These are phyloP conservation scores for Cystofilobasidium capitatum DNA, from an alignment of 768 basidiomycete species.

Conservation along the genomic window DNA sequence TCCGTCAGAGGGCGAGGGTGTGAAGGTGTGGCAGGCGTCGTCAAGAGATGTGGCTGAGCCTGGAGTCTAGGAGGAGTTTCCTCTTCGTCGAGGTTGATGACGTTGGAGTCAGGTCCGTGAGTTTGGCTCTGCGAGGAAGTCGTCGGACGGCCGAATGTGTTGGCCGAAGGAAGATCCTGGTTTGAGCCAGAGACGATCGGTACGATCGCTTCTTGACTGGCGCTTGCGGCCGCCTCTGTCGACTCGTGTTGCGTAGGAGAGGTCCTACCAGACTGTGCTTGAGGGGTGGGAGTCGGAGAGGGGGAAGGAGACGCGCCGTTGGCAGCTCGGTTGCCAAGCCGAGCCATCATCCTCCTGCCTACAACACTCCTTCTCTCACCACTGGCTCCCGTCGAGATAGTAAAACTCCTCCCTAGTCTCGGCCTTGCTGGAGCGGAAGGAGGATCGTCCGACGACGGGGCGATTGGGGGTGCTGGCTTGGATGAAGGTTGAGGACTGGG, in stretches of 20 bases:
- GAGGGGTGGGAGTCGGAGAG: too few species aligned
- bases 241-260: too few species aligned
- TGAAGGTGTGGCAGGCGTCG: neutral
- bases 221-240: too few species aligned
- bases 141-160: slow-evolving; percentile 10
- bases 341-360: slow-evolving; percentile 39
- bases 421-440: slow-evolving; percentile 28
- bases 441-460: slow-evolving; percentile 23
- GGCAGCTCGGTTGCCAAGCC: slow-evolving; percentile 35
- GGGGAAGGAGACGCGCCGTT: slow-evolving; percentile 21
- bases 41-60: neutral
- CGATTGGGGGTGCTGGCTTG: slow-evolving; percentile 20
- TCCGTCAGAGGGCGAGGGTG: neutral
- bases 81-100: neutral
- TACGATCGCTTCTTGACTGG: slow-evolving; percentile 1
- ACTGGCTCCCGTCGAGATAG: slow-evolving; percentile 31
- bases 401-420: slow-evolving; percentile 36
- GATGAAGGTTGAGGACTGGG: slow-evolving; percentile 18
- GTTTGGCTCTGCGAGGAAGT: neutral
- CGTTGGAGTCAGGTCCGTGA: neutral
- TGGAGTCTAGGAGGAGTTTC: neutral
- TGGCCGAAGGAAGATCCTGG: neutral
- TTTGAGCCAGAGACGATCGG: neutral
- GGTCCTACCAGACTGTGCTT: too few species aligned
- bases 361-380: slow-evolving; percentile 40